A percentile compares a stretch with the other conserved stretches of the same genome.
These are phyloP conservation scores for Saccharomycopsis selenospora DNA, from an alignment of 805 yeast genomes.

Conservation along the genomic window DNA sequence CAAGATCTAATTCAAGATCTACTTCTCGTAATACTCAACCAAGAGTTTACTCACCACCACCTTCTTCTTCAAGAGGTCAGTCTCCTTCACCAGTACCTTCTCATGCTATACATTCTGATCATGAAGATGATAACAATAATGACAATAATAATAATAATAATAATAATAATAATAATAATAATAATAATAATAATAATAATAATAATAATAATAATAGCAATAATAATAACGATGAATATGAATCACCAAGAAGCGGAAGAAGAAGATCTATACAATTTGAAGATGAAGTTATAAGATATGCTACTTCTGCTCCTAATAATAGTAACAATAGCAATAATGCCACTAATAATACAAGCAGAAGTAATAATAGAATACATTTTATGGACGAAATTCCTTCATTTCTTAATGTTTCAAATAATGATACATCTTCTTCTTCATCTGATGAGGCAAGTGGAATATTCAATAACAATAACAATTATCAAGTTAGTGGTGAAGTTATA, in stretches of 20 bases:
- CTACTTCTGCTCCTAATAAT: too few species aligned
- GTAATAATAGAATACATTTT: neutral
- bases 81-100: neutral
- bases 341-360: neutral
- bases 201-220: neutral
- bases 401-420: neutral
- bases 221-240: neutral
- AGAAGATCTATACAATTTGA: too few species aligned
- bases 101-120: neutral
- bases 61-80: neutral
- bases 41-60: neutral
- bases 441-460: too few species aligned
- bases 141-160: neutral
- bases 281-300: too few species aligned
- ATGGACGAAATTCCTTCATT: neutral
- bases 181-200: neutral
- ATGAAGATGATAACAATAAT: constrained; percentile 1
- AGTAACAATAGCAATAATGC: too few species aligned
- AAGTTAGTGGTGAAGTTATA: too few species aligned
- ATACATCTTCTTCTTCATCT: neutral
- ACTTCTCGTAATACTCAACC: neutral
- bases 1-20: neutral
- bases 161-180: neutral
- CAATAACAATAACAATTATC: too few species aligned
- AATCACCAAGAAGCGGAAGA: neutral